Conservation (phyloP, 139 green algal species). For the Chlorella ohadii region DNA sequence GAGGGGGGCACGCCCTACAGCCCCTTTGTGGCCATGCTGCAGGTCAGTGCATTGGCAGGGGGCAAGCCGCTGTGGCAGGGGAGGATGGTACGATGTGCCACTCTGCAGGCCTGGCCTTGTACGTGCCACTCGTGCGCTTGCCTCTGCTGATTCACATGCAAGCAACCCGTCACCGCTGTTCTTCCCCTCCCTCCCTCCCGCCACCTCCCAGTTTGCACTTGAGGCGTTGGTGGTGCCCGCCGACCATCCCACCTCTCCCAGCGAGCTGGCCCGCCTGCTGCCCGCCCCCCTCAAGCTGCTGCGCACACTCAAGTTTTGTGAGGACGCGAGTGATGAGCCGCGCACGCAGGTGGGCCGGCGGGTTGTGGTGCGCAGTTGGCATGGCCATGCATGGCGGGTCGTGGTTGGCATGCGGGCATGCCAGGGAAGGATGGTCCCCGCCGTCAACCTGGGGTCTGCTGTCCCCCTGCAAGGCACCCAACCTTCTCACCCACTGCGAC, state of each 20-base stretch:
- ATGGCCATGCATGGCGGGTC: too few species aligned
- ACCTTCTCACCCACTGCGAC: too few species aligned
- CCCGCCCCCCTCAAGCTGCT: conserved; percentile 42
- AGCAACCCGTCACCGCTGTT: neutral
- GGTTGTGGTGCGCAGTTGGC: neutral
- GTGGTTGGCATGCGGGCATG: too few species aligned
- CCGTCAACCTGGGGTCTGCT: too few species aligned
- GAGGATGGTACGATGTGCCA: too few species aligned
- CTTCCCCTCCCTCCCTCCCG: neutral
- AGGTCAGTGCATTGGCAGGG: too few species aligned
- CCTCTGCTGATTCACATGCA: too few species aligned
- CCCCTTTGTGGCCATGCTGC: conserved; percentile 74
- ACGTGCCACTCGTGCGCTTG: too few species aligned
- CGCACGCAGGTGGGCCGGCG: conserved; percentile 5
- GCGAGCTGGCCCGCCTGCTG: conserved; percentile 17
- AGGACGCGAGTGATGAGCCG: neutral
- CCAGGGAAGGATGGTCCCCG: too few species aligned
- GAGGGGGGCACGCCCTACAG: conserved; percentile 18
- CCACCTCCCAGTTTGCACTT: conserved; percentile 61
- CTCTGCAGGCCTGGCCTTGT: too few species aligned
- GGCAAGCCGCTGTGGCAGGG: too few species aligned
- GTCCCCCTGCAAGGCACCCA: too few species aligned
- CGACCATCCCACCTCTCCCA: neutral
- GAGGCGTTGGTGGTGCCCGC: conserved; percentile 62
- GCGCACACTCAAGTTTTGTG: conserved; percentile 45